These are phyloP conservation scores for Iris pallida DNA, from an alignment of 116 monocot genomes.

Conservation along the genomic window DNA sequence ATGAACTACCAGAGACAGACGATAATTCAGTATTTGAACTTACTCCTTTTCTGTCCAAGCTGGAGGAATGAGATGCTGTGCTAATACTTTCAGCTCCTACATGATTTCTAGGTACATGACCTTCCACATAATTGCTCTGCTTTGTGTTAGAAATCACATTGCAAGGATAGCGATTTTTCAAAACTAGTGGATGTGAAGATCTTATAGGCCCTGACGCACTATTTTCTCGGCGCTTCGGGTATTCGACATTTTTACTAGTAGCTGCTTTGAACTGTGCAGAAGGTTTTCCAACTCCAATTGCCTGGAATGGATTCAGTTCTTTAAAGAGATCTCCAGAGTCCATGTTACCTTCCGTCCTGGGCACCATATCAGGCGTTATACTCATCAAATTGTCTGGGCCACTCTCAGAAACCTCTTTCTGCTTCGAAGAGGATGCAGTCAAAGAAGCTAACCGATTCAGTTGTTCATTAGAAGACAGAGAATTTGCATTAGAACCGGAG, in stretches of 20 bases:
- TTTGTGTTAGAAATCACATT: conserved; percentile 65
- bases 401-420: conserved; percentile 26
- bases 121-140: conserved; percentile 49
- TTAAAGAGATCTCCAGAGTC: conserved; percentile 71
- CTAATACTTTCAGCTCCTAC: conserved; percentile 35
- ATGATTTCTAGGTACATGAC: conserved; percentile 51
- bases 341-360: conserved; percentile 28
- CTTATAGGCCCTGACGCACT: conserved; percentile 58
- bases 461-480: conserved; percentile 17
- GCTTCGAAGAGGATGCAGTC: conserved; percentile 29
- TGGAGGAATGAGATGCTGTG: conserved; percentile 32
- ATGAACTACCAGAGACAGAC: conserved; percentile 6
- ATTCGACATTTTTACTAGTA: conserved; percentile 48
- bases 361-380: conserved; percentile 13
- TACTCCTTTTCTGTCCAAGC: conserved; percentile 27
- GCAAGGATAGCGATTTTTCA: conserved; percentile 81
- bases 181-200: conserved; percentile 68
- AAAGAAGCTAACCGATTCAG: conserved; percentile 20
- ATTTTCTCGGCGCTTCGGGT: conserved; percentile 60
- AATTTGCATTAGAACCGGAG: conserved; percentile 21
- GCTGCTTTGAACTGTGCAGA: conserved; percentile 22
- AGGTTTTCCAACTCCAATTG: conserved; percentile 33
- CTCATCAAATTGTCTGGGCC: conserved; percentile 9
- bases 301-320: conserved; percentile 86
- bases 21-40: conserved; percentile 24